A percentile compares a stretch with the other conserved stretches of the same genome.
Evolutionary conservation across 1,284 basidiomycete genomes (phyloP).

Genomic region (Ustilago lituana): DNA sequence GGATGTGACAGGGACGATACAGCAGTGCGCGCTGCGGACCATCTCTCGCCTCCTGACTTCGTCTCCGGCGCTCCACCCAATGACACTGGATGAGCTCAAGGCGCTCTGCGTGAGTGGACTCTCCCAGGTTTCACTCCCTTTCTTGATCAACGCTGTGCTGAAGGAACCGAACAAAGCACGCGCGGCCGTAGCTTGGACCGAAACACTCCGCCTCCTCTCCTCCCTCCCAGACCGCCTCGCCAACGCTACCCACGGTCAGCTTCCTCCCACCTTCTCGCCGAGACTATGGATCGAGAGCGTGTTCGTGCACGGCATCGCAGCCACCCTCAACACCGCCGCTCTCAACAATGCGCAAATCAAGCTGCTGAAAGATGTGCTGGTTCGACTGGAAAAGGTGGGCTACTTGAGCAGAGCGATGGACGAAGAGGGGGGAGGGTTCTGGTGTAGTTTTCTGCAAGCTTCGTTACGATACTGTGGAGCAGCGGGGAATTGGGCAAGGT

Average conservation of each 20-base stretch:
- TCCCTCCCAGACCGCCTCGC: constrained; percentile 34
- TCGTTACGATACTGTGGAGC: not conserved
- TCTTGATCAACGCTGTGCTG: not conserved
- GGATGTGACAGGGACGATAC: constrained; percentile 5
- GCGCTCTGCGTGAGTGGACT: constrained; percentile 6
- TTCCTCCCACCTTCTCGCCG: not conserved
- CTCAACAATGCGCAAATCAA: not conserved
- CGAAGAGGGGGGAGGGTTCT: constrained; percentile 11
- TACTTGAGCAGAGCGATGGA: constrained; percentile 15
- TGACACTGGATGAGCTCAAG: not conserved
- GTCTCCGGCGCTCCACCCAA: not conserved
- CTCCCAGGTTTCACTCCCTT: constrained; percentile 3
- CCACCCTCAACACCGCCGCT: not conserved
- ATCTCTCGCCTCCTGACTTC: constrained; percentile 11
- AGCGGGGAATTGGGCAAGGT: not conserved
- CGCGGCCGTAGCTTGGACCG: constrained; percentile 22
- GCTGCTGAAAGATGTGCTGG: constrained; percentile 9
- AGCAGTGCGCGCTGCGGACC: constrained; percentile 19
- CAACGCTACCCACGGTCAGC: constrained; percentile 14
- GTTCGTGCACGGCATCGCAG: constrained; percentile 16
- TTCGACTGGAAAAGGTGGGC: constrained; percentile 19
- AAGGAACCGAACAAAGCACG: constrained; percentile 17
- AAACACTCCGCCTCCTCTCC: constrained; percentile 15
- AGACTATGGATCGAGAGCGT: constrained; percentile 9
- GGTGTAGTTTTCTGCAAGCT: constrained; percentile 8